Evolutionary conservation across 2,329 filamentous ascomycete genomes (phyloP), one percentile per base, ranked within the genome.

Genomic region (Didymella lethalis): DNA sequence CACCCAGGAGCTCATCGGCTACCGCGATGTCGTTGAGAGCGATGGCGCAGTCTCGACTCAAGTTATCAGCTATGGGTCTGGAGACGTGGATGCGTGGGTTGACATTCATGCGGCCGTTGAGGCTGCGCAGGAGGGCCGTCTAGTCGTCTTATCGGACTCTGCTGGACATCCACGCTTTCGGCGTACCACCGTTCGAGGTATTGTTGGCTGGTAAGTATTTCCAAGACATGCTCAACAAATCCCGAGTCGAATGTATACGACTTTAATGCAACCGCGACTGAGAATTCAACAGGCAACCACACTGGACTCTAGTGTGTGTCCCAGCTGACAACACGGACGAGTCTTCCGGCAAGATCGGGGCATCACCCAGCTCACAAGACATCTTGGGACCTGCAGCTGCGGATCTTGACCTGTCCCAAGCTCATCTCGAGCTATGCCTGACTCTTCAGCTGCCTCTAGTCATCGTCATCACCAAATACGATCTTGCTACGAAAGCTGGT

Each of bases 1-100:
- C 44, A 92, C 95, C 0, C 94, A 97, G 71, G 95, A 98, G 75
- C 83, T 99, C 10, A 86, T 99, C 62, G 95, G 95, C 7, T 99
- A 98, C 74, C 73, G 70, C 25, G 77, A 81, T 48, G 34, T 68
- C 28, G 43, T 63, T 11, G 64, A 65, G 45, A 14, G 50, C 3
- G 54, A 61, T 11, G 64, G 56, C 7, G 52, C 54, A 12, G 57
- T 59, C 16, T 60, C 64, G 1, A 69, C 67, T 16, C 75, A 82
- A 18, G 80, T 95, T 38, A 82, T 96, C 70, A 98, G 97, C 74
- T 98, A 96, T 74, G 89, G 91, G 3, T 89, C 90, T 59, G 89
- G 88, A 14, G 92, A 97, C 72, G 89, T 97, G 46, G 91, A 92
- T 58, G 93, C 93, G 0, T 99, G 95, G 95, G 88, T 91, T 52